Evolutionary conservation across 139 green algal genomes (phyloP).

Genomic region (Micractinium conductrix): DNA sequence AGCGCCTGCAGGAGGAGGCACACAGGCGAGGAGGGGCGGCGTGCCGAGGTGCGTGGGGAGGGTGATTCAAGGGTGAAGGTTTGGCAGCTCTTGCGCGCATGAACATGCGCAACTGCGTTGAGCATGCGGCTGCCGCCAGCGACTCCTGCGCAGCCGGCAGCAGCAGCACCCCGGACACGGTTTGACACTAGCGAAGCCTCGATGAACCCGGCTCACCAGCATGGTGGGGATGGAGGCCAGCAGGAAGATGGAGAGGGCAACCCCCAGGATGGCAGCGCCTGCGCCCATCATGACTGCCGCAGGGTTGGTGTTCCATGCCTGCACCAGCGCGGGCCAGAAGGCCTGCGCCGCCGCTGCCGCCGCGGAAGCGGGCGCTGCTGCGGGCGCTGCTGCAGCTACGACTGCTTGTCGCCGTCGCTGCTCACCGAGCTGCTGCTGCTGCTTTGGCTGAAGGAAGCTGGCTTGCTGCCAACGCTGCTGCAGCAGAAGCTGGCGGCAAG

Average conservation of each 20-base stretch:
- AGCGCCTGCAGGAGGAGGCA: slow-evolving; percentile 30
- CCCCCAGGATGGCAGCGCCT: slow-evolving; percentile 15
- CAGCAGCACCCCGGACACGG: no score
- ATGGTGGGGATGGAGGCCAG: slow-evolving; percentile 44
- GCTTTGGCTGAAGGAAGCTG: no score
- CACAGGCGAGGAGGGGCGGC: not conserved
- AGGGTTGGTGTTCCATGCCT: slow-evolving; percentile 41
- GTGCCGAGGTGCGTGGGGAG: not conserved
- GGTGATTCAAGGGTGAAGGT: no score
- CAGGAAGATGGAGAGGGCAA: slow-evolving; percentile 37
- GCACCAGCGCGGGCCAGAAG: slow-evolving; percentile 24
- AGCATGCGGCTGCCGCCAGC: no score
- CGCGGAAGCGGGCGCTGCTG: not conserved
- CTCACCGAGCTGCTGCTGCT: not conserved
- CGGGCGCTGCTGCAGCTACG: not conserved
- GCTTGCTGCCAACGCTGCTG: no score
- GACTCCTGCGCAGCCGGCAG: no score
- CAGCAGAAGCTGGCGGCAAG: not conserved
- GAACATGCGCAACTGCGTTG: no score
- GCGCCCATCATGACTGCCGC: slow-evolving; percentile 19
- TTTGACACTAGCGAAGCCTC: no score
- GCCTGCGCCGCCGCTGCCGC: not conserved
- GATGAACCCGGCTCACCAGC: no score
- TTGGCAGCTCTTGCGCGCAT: no score
- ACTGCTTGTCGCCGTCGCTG: not conserved